A percentile compares a stretch with the other conserved stretches of the same genome.
Evolutionary conservation across 2,329 filamentous ascomycete genomes (phyloP).

Genomic region (Exophiala calicioides): DNA sequence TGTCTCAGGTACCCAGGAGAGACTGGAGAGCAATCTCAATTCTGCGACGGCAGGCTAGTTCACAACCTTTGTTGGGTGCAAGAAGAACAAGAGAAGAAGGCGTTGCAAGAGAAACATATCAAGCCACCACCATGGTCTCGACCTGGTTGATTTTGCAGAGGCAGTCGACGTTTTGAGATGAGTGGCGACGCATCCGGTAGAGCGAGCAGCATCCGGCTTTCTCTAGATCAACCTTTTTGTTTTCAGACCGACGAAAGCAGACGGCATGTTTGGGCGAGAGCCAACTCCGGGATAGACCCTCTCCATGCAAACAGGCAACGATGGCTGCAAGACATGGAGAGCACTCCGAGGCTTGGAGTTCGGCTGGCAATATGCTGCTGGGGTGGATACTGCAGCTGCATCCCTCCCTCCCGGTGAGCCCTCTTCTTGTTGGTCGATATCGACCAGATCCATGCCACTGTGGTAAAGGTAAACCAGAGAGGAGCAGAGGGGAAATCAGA

Average conservation of each 20-base stretch:
- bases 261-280: neutral
- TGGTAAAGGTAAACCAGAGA: too few species aligned
- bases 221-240: constrained; percentile 18
- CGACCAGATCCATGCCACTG: too few species aligned
- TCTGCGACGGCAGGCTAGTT: constrained; percentile 13
- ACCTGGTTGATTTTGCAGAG: constrained; percentile 16
- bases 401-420: too few species aligned
- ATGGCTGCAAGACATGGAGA: neutral
- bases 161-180: constrained; percentile 15
- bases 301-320: constrained; percentile 7
- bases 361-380: too few species aligned
- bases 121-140: constrained; percentile 16
- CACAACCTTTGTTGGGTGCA: constrained; percentile 28
- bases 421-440: too few species aligned
- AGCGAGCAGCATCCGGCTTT: constrained; percentile 15
- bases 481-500: too few species aligned
- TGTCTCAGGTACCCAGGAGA: constrained; percentile 26
- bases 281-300: constrained; percentile 1
- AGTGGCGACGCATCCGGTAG: constrained; percentile 23
- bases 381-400: too few species aligned
- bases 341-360: too few species aligned
- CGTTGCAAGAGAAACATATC: constrained; percentile 25
- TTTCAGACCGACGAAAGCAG: constrained; percentile 23
- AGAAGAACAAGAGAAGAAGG: constrained; percentile 25
- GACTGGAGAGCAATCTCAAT: constrained; percentile 21